A percentile compares a stretch with the other conserved stretches of the same genome.
Evolutionary conservation across 495 filamentous ascomycete species (phyloP).

Genomic region (Penicillium parvum): DNA sequence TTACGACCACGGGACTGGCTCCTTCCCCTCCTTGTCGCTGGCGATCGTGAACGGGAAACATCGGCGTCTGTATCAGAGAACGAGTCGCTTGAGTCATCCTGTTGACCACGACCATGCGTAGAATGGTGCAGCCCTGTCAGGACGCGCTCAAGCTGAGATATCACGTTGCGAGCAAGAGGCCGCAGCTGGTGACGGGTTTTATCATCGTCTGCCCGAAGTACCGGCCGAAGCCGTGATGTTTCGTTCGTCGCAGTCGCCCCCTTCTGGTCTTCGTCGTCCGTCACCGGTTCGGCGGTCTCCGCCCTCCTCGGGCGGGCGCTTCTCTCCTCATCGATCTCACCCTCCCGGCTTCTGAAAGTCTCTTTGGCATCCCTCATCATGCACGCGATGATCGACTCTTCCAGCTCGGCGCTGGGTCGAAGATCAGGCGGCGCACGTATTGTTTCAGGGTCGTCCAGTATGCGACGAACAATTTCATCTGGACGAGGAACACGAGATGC

Average conservation of each 20-base stretch:
- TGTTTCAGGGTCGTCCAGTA: slow-evolving; percentile 45
- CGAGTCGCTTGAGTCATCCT: slow-evolving; percentile 22
- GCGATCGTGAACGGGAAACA: slow-evolving; percentile 4
- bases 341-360: slow-evolving; percentile 44
- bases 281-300: slow-evolving; percentile 3
- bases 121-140: slow-evolving; percentile 63
- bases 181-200: slow-evolving; percentile 54
- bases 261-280: slow-evolving; percentile 9
- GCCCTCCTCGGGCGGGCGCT: background rate
- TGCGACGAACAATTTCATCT: slow-evolving; percentile 38
- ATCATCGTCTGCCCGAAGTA: slow-evolving; percentile 59
- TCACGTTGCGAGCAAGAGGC: slow-evolving; percentile 59
- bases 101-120: slow-evolving; percentile 39
- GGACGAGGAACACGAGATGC: slow-evolving; percentile 55
- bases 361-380: slow-evolving; percentile 63
- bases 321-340: slow-evolving; percentile 15
- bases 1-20: slow-evolving; percentile 32
- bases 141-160: slow-evolving; percentile 60
- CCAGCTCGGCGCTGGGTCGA: slow-evolving; percentile 54
- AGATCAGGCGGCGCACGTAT: slow-evolving; percentile 36
- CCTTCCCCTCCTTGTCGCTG: slow-evolving; percentile 7
- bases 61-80: slow-evolving; percentile 14
- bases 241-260: slow-evolving; percentile 12
- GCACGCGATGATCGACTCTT: slow-evolving; percentile 60
- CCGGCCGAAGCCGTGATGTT: slow-evolving; percentile 31